These are phyloP conservation scores for Metschnikowia chrysomelidarum DNA, from an alignment of 805 yeast genomes.

Conservation along the genomic window DNA sequence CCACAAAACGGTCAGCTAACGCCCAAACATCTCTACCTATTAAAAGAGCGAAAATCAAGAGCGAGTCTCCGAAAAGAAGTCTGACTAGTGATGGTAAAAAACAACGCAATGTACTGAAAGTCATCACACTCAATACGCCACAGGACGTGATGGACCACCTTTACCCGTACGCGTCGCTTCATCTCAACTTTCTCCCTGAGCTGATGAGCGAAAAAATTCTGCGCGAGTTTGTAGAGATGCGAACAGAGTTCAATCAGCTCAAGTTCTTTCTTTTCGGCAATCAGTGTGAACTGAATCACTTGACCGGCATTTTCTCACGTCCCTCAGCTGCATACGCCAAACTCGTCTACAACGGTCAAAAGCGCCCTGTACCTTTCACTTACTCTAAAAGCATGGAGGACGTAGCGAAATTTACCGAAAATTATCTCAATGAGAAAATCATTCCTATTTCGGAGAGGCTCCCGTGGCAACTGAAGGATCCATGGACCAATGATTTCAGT, in stretches of 20 bases:
- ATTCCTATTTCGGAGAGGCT: slow-evolving; percentile 29
- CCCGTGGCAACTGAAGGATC: slow-evolving; percentile 35
- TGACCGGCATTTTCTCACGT: slow-evolving; percentile 26
- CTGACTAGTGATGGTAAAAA: slow-evolving; percentile 6
- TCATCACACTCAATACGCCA: slow-evolving; percentile 47
- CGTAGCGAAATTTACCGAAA: slow-evolving; percentile 39
- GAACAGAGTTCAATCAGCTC: slow-evolving; percentile 37
- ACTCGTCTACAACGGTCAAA: slow-evolving; percentile 43
- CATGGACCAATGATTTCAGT: slow-evolving; percentile 55
- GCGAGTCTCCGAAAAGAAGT: no score
- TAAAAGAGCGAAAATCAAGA: slow-evolving; percentile 3
- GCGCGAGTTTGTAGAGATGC: slow-evolving; percentile 39
- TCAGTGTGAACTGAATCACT: slow-evolving; percentile 57
- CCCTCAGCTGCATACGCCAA: slow-evolving; percentile 19
- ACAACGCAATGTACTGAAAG: slow-evolving; percentile 12
- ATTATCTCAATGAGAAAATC: slow-evolving; percentile 36
- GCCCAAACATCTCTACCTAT: slow-evolving; percentile 11
- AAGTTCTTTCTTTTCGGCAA: slow-evolving; percentile 65
- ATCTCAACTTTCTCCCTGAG: slow-evolving; percentile 50
- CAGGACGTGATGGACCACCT: slow-evolving; percentile 48
- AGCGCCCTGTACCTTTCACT: slow-evolving; percentile 19
- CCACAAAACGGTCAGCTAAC: slow-evolving; percentile 17
- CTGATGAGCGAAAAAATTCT: slow-evolving; percentile 48
- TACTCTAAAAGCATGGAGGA: slow-evolving; percentile 42
- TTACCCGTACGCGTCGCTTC: slow-evolving; percentile 48